Conservation (phyloP, 169 alveolate species). For the Theileria equi region DNA sequence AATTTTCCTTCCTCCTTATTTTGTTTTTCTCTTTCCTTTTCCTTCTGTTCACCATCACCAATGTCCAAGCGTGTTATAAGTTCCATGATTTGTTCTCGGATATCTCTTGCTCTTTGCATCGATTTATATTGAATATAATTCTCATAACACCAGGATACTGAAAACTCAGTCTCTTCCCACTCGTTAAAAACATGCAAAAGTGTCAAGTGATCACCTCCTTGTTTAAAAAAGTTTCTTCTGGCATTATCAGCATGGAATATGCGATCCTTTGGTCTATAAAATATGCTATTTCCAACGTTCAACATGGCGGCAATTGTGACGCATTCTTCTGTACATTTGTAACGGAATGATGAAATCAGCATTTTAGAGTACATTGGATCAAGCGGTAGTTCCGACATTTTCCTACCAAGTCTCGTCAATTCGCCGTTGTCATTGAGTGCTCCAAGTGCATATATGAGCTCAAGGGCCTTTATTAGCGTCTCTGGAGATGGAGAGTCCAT, state of each 20-base stretch:
- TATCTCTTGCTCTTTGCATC: conserved; percentile 96
- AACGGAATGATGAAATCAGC: conserved; percentile 87
- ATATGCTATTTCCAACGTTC: conserved; percentile 93
- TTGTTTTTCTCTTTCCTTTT: no score
- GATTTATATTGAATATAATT: conserved; percentile 94
- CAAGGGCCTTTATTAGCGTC: conserved; percentile 93
- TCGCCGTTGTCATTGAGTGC: conserved; percentile 97
- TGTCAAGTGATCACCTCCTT: conserved; percentile 97
- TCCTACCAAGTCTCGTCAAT: conserved; percentile 93
- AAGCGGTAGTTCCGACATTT: conserved; percentile 99
- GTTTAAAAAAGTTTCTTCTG: conserved; percentile 89
- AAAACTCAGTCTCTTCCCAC: conserved; percentile 95
- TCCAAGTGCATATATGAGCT: conserved; percentile 95
- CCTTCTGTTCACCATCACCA: conserved; percentile 49
- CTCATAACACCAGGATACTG: conserved; percentile 95
- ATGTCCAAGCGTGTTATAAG: conserved; percentile 77
- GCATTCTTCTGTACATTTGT: conserved; percentile 93
- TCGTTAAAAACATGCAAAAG: conserved; percentile 93
- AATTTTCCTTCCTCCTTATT: no score
- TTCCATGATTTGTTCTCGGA: conserved; percentile 89
- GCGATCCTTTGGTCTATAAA: conserved; percentile 96
- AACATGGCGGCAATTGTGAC: conserved; percentile 96
- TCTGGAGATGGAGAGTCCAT: conserved; percentile 99
- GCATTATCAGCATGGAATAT: conserved; percentile 97
- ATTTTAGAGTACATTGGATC: conserved; percentile 96